Evolutionary conservation across 139 green algal genomes (phyloP), one percentile per base, ranked within the genome.

Genomic region (Chlamydomonas asymmetrica): DNA sequence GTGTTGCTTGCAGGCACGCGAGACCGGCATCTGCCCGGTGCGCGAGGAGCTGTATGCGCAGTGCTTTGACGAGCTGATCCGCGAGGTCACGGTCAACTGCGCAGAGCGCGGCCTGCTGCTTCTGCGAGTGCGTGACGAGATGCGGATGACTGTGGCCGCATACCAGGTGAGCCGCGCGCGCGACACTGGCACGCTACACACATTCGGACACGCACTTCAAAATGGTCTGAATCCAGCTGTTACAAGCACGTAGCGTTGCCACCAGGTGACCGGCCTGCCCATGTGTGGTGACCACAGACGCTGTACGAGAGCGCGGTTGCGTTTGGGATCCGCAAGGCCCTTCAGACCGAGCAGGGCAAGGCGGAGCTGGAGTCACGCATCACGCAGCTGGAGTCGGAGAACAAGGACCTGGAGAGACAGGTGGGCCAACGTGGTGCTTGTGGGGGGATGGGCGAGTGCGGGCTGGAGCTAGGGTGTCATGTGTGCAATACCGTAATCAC

Each of bases 41-140:
- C 85, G 92, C 1, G 91, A 96, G 84, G 92, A 97, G 89, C 90
- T 97, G 37, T 97, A 97, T 63, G 88, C 86, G 20, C 92, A 97
- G 82, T 92, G 85, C 69, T 91, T 94, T 80, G 91, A 94, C 64
- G 89, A 95, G 84, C 82, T 95, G 18, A 93, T 95, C 54, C 81
- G 90, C 4, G 73, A 93, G 71, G 91, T 95, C 23, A 94, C 92
- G 39, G 93, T 95, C 82, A 95, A 93, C 87, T 97, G 91, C 63
- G 91, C 92, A 10, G 92, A 97, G 85, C 80, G 91, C 0, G 92
- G 92, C 2, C 79, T 95, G 67, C 82, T 97, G 60, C 83, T 97
- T 59, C 82, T 96, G 60, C 84, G 91, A 29, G 88, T 97, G 38
- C 81, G 92, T 4, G 91, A 97, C 43, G 92, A 97, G 86, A 91